Evolutionary conservation across 805 yeast genomes (phyloP).

Genomic region (Wickerhamomyces hampshirensis): DNA sequence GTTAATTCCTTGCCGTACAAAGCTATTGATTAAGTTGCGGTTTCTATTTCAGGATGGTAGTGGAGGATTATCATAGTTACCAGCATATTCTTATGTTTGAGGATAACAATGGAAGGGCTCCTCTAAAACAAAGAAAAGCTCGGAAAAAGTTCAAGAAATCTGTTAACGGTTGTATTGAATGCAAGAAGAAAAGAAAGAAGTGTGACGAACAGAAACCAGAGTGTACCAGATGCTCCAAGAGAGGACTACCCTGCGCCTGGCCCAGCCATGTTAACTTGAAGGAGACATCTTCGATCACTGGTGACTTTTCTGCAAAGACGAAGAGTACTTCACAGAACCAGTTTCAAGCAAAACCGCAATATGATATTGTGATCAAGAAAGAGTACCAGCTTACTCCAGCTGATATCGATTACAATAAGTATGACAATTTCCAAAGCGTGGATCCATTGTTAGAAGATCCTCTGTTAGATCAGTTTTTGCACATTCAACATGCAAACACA

Average conservation of each 20-base stretch:
- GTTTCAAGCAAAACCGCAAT: too few species aligned
- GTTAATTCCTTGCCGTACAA: too few species aligned
- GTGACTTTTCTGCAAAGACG: too few species aligned
- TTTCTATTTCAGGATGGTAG: too few species aligned
- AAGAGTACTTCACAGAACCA: too few species aligned
- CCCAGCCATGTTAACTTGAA: conserved; percentile 15
- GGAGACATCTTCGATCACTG: too few species aligned
- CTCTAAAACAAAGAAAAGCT: conserved; percentile 7
- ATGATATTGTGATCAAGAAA: too few species aligned
- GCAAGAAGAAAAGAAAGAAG: conserved; percentile 22
- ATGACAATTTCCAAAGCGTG: conserved; percentile 1
- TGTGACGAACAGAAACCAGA: conserved; percentile 24
- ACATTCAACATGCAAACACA: conserved; percentile 14
- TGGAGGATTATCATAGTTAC: conserved; percentile 19
- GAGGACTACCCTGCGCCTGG: conserved; percentile 16
- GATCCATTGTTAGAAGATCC: conserved; percentile 5
- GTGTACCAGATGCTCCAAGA: conserved; percentile 16
- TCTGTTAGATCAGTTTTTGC: conserved; percentile 18
- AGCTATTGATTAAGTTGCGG: background rate
- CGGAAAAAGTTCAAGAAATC: conserved; percentile 17
- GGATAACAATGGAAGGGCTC: conserved; percentile 1
- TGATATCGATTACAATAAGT: background rate
- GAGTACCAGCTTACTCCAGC: too few species aligned
- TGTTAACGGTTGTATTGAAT: conserved; percentile 18
- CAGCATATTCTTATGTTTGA: conserved; percentile 19